phyloP scores from a whole-genome alignment of 495 filamentous ascomycete genomes.

The Cercophora newfieldiana region DNA sequence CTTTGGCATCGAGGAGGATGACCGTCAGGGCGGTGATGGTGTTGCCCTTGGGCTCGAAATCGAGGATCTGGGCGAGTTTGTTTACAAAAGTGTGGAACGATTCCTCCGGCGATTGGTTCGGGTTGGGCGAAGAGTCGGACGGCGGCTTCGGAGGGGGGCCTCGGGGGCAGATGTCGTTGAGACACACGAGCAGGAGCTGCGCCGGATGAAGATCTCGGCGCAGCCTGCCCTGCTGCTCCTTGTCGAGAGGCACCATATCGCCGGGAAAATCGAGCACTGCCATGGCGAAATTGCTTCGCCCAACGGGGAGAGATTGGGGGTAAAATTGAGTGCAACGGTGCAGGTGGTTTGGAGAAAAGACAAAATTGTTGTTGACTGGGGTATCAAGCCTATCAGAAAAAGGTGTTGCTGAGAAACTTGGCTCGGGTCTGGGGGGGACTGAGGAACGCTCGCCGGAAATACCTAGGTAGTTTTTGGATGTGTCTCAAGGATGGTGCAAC shows the following conservation, averaged over 20 bases:
- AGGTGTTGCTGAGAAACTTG: too few species aligned
- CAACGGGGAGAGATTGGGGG: not conserved
- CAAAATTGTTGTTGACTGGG: too few species aligned
- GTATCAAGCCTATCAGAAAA: too few species aligned
- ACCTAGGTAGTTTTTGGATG: too few species aligned
- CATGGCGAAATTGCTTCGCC: not conserved
- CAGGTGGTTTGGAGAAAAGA: not conserved
- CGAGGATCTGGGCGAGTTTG: constrained; percentile 29
- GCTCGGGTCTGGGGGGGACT: too few species aligned
- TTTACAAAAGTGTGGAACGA: constrained; percentile 27
- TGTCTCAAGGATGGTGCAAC: too few species aligned
- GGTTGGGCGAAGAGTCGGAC: constrained; percentile 14
- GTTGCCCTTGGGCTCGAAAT: constrained; percentile 17
- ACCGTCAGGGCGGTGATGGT: constrained; percentile 8
- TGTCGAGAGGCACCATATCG: not conserved
- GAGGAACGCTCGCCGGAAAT: too few species aligned
- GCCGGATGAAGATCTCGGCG: constrained; percentile 11
- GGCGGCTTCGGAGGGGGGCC: not conserved
- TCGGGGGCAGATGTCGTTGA: constrained; percentile 15
- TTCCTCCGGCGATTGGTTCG: constrained; percentile 19
- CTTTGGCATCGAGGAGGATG: not conserved
- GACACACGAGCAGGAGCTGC: constrained; percentile 12
- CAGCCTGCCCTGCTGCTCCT: not conserved
- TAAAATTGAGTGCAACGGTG: not conserved
- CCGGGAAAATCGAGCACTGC: constrained; percentile 12